These are phyloP conservation scores for Naegleria fowleri DNA, from an alignment of 208 protist genomes.

Conservation along the genomic window DNA sequence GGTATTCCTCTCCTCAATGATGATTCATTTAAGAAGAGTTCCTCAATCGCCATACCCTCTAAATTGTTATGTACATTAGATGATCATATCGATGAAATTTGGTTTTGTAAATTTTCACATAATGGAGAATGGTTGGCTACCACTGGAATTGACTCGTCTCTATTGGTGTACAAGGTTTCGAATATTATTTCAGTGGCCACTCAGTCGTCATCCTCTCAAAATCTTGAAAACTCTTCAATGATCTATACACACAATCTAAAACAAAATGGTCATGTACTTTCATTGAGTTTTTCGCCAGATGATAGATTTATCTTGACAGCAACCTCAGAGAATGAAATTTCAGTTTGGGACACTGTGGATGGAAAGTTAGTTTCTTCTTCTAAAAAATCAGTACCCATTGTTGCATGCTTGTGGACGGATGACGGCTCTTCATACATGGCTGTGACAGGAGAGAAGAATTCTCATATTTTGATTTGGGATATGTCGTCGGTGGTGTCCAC, in stretches of 20 bases:
- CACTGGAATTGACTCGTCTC: not conserved
- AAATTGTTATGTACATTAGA: not conserved
- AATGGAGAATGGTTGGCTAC: slow-evolving; percentile 6
- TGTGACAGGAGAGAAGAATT: not conserved
- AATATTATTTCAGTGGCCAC: not conserved
- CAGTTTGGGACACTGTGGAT: not conserved
- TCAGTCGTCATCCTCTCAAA: not conserved
- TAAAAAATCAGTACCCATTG: no score
- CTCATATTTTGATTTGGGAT: not conserved
- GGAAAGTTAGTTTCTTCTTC: not conserved
- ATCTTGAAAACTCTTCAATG: not conserved
- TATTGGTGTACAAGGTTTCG: not conserved
- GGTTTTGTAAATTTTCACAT: slow-evolving; percentile 7
- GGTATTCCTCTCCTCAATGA: not conserved
- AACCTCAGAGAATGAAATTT: not conserved
- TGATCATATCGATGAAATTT: slow-evolving; percentile 21
- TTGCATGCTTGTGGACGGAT: not conserved
- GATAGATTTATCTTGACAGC: not conserved
- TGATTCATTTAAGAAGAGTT: not conserved
- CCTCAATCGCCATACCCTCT: not conserved
- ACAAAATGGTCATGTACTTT: not conserved
- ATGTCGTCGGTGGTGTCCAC: not conserved
- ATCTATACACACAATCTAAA: not conserved
- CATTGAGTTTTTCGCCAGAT: not conserved
- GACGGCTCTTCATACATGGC: not conserved